Base-by-base conservation (phyloP, 2,329 filamentous ascomycete species). In the Leptodontidium sp. region DNA sequence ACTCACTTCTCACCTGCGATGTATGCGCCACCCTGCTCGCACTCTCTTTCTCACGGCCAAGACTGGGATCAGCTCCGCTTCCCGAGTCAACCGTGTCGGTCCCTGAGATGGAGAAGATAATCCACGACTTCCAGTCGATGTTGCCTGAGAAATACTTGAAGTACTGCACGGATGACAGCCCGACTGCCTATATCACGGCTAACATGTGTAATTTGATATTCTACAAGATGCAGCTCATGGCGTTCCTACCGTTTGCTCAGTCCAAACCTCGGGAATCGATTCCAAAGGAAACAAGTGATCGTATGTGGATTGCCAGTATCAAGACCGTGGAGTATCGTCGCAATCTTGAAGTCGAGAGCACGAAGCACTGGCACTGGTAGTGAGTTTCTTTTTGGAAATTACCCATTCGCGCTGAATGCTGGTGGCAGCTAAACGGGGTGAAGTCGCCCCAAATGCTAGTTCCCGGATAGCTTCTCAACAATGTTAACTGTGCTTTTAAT, bases 1-100 rank as follows among this genome's bases (percentile, higher is more conserved):
- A 83, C 40, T 69, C 80, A 74, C 79, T 80, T 26, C 50, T 64
- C 26, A n/a, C 26, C 40, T 59, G 17, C 15, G 64, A 66, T 14
- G 58, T 66, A 17, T 32, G 40, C 14, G 50, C 47, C n/a, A 55
- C 64, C 3, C 45, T 38, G 7, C 35, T 59, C 26, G 61, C 57
- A 9, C 29, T 66, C 9, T 43, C 40, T 1, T 35, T 32, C 14
- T 45, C 64, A 7, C 38, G 38, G 38, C 38, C 38, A 11, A 40
- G 38, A 40, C 38, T 3, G 52, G 52, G 7, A 45, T 15, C 32
- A 12, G 29, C 29, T 17, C 12, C 11, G 38, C 11, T 40, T 40
- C 38, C 15, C 6, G 2, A 61, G 12, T 29, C 17, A 8, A 53
- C 53, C 43, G 29, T 29, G 1, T 29, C 24, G 35, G n/a, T 55